Percentiles rank a stretch among this genome's conserved stretches.
Conservation (phyloP, 495 filamentous ascomycete species). For the Chaetomium tenue region DNA sequence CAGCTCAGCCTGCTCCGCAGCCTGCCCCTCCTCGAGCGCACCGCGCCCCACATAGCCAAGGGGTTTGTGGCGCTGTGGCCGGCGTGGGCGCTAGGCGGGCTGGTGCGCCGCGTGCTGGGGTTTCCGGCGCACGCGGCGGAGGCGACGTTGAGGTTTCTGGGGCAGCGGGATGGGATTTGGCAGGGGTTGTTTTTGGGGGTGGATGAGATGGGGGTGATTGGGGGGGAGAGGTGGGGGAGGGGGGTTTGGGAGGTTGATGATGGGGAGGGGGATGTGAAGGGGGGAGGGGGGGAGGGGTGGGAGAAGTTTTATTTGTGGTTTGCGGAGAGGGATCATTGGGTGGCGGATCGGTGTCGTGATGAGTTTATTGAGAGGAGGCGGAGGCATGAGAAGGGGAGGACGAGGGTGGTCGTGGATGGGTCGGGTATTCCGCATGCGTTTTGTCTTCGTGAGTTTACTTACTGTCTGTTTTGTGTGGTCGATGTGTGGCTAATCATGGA, state of each 20-base stretch:
- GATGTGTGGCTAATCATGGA: not conserved
- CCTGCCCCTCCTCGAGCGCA: constrained; percentile 55
- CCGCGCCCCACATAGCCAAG: constrained; percentile 54
- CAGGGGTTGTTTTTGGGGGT: constrained; percentile 61
- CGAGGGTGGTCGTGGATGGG: constrained; percentile 66
- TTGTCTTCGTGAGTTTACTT: constrained; percentile 63
- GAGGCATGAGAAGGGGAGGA: constrained; percentile 30
- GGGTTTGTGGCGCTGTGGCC: constrained; percentile 51
- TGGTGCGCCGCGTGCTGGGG: constrained; percentile 50
- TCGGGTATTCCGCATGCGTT: constrained; percentile 76
- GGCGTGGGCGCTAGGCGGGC: constrained; percentile 36
- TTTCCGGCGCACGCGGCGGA: constrained; percentile 58
- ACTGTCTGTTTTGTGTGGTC: constrained; percentile 4
- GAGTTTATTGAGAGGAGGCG: constrained; percentile 61
- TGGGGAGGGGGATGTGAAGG: constrained; percentile 31
- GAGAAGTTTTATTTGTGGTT: constrained; percentile 73
- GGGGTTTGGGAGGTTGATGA: constrained; percentile 63
- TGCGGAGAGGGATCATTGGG: constrained; percentile 76
- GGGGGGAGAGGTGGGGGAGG: constrained; percentile 65
- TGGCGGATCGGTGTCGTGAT: constrained; percentile 71
- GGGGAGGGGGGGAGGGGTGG: constrained; percentile 3
- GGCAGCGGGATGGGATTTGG: constrained; percentile 60
- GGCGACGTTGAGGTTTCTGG: constrained; percentile 63
- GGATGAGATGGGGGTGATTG: constrained; percentile 76
- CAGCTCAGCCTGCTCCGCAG: constrained; percentile 53